Evolutionary conservation across 176 grass and related monocot genomes (phyloP).

Genomic region (Panicum miliaceum): DNA sequence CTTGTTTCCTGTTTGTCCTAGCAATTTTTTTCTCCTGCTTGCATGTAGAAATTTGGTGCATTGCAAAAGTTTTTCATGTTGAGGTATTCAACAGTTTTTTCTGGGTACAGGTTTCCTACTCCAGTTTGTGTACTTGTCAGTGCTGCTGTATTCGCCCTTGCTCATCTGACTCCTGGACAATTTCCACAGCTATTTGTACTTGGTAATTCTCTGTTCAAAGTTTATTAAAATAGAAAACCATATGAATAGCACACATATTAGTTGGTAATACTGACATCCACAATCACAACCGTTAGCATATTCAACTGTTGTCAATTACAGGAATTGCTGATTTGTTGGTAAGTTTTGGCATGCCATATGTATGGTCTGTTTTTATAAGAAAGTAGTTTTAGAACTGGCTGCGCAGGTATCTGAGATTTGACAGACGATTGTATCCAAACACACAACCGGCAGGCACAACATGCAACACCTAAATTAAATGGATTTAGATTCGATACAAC

Average conservation of each 20-base stretch:
- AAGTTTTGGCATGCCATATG: constrained; percentile 5
- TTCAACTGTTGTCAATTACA: not conserved
- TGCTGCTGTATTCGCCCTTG: constrained; percentile 79
- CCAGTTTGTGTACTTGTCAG: constrained; percentile 76
- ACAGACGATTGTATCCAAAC: not conserved
- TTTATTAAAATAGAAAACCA: not conserved
- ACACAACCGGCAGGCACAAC: not conserved
- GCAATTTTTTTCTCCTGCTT: constrained; percentile 19
- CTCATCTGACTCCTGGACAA: constrained; percentile 92
- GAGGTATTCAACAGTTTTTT: constrained; percentile 4
- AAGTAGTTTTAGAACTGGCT: not conserved
- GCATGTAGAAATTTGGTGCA: constrained; percentile 15
- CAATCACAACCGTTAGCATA: not conserved
- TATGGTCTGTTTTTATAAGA: not conserved
- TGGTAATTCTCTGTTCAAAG: constrained; percentile 55
- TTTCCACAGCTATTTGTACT: constrained; percentile 90
- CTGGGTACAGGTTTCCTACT: constrained; percentile 76
- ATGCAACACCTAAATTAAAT: not conserved
- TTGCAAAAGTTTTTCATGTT: constrained; percentile 16
- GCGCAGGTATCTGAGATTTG: not conserved
- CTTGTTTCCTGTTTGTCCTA: constrained; percentile 20
- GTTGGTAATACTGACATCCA: not conserved
- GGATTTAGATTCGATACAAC: not conserved
- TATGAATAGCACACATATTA: not conserved
- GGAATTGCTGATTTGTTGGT: not conserved